Conservation (phyloP, 352 stramenopile genomes). For the Achlya hypogyna region DNA sequence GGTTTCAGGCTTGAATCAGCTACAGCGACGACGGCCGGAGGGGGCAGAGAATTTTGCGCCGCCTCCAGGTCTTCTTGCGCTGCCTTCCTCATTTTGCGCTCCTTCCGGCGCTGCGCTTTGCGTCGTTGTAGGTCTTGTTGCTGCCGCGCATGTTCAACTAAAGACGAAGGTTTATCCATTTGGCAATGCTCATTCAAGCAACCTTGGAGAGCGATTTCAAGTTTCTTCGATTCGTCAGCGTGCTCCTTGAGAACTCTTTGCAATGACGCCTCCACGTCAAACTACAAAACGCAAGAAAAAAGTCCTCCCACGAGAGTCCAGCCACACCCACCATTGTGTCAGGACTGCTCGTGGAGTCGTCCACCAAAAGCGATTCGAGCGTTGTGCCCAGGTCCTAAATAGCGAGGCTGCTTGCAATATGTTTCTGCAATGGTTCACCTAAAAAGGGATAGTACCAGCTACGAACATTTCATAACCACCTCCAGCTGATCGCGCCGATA, state of each 20-base stretch:
- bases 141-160: conserved; percentile 16
- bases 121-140: conserved; percentile 15
- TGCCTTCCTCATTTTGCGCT: conserved; percentile 16
- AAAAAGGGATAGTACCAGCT: too few relatives aligned
- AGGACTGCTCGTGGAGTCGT: too few relatives aligned
- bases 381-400: too few relatives aligned
- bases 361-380: too few relatives aligned
- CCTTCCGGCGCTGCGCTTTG: conserved; percentile 17
- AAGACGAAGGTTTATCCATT: background rate
- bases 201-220: conserved; percentile 16
- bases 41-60: background rate
- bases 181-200: background rate
- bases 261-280: conserved; percentile 16
- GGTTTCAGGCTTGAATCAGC: background rate
- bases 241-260: conserved; percentile 15
- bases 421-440: too few relatives aligned
- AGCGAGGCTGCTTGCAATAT: too few relatives aligned
- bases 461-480: too few relatives aligned
- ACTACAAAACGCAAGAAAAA: background rate
- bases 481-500: too few relatives aligned
- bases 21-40: background rate
- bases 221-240: conserved; percentile 17
- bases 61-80: background rate
- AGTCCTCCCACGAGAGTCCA: background rate
- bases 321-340: background rate